Evolutionary conservation across 2,329 filamentous ascomycete genomes (phyloP).

Genomic region (Fusarium liriodendri): DNA sequence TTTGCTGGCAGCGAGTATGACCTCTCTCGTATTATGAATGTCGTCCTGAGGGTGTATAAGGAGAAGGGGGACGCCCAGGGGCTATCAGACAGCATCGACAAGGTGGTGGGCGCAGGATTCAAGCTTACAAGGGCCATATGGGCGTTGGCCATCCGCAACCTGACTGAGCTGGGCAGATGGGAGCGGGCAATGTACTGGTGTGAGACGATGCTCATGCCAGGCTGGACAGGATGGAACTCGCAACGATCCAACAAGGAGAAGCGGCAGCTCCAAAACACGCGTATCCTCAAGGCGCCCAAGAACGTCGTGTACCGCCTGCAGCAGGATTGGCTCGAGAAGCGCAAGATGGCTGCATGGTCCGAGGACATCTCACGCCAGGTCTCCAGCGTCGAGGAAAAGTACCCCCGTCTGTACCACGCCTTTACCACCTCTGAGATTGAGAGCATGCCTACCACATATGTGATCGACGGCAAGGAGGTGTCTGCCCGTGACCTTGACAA

Average conservation of each 20-base stretch:
- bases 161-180: slow-evolving; percentile 70
- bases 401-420: slow-evolving; percentile 55
- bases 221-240: slow-evolving; percentile 78
- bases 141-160: slow-evolving; percentile 79
- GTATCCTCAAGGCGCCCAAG: slow-evolving; percentile 46
- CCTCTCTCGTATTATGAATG: slow-evolving; percentile 60
- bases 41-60: slow-evolving; percentile 60
- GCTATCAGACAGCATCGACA: slow-evolving; percentile 62
- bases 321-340: slow-evolving; percentile 62
- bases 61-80: slow-evolving; percentile 55
- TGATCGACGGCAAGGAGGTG: slow-evolving; percentile 37
- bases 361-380: slow-evolving; percentile 55
- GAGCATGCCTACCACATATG: slow-evolving; percentile 43
- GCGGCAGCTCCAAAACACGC: slow-evolving; percentile 52
- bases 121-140: slow-evolving; percentile 80
- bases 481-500: slow-evolving; percentile 45
- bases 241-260: slow-evolving; percentile 43
- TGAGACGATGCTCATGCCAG: slow-evolving; percentile 81
- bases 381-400: slow-evolving; percentile 52
- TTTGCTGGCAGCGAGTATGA: slow-evolving; percentile 65
- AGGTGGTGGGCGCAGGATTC: slow-evolving; percentile 76
- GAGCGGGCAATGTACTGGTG: slow-evolving; percentile 78
- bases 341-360: slow-evolving; percentile 62
- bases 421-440: slow-evolving; percentile 49
- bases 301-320: slow-evolving; percentile 61